Conservation (phyloP, 768 basidiomycete genomes). For the Gymnopilus dilepis region DNA sequence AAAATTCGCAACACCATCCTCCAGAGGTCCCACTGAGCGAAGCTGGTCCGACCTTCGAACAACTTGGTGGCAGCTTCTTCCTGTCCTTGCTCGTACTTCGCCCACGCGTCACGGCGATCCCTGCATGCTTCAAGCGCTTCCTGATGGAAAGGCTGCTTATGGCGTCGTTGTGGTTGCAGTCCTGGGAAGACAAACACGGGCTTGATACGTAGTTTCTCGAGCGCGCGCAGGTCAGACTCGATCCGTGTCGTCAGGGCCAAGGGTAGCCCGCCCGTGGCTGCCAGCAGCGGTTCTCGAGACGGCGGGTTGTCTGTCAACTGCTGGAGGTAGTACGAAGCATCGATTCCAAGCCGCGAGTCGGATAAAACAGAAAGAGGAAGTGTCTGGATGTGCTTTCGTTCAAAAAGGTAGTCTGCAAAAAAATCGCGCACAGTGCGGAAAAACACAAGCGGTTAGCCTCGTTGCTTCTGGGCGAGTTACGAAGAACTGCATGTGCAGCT, state of each 20-base stretch:
- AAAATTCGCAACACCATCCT: conserved; percentile 91
- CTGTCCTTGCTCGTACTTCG: conserved; percentile 89
- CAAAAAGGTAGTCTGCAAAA: conserved; percentile 74
- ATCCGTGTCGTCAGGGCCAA: conserved; percentile 87
- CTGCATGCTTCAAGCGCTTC: conserved; percentile 73
- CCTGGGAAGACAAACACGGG: conserved; percentile 99
- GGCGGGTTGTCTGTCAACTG: conserved; percentile 75
- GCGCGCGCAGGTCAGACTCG: conserved; percentile 87
- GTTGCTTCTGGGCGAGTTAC: background rate
- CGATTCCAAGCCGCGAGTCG: conserved; percentile 95
- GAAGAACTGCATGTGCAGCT: background rate
- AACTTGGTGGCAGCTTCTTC: conserved; percentile 88
- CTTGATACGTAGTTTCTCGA: conserved; percentile 93
- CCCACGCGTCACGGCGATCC: conserved; percentile 87
- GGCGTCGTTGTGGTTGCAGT: conserved; percentile 75
- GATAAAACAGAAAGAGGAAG: conserved; percentile 81
- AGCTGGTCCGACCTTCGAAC: conserved; percentile 75
- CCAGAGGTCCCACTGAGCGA: conserved; percentile 93
- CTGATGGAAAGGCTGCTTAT: conserved; percentile 62
- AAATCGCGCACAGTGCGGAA: conserved; percentile 22
- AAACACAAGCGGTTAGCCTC: conserved; percentile 5
- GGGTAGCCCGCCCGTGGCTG: conserved; percentile 94
- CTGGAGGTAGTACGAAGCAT: conserved; percentile 90
- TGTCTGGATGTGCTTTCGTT: conserved; percentile 88
- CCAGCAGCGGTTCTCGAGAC: conserved; percentile 88